A percentile compares a stretch with the other conserved stretches of the same genome.
phyloP scores from a whole-genome alignment of 441 rosid genomes.

The Arabidopsis hybrid region DNA sequence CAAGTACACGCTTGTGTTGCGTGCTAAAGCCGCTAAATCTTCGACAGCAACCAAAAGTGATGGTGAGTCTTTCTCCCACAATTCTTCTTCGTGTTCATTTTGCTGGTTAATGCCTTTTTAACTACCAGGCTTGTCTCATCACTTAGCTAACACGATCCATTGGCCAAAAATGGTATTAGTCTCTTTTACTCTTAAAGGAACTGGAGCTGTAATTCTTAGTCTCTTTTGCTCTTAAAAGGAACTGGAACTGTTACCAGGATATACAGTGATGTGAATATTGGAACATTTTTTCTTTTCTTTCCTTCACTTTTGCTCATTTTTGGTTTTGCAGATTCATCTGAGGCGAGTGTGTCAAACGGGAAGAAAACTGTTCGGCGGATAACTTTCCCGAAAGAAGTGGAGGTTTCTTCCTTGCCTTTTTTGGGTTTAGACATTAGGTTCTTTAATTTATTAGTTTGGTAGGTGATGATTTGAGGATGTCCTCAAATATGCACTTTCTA shows the following conservation, averaged over 20 bases:
- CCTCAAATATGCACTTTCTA: slow-evolving; percentile 1
- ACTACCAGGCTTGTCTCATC: background rate
- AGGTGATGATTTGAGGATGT: slow-evolving; percentile 25
- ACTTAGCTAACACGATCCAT: background rate
- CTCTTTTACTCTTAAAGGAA: background rate
- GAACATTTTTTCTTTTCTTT: slow-evolving; percentile 2
- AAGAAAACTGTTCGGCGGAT: slow-evolving; percentile 47
- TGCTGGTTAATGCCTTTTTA: background rate
- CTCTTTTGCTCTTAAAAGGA: background rate
- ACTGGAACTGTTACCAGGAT: background rate
- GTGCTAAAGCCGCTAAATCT: slow-evolving; percentile 62
- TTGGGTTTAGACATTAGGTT: slow-evolving; percentile 26
- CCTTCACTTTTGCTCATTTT: slow-evolving; percentile 25
- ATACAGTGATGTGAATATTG: slow-evolving; percentile 3
- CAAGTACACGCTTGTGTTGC: slow-evolving; percentile 44
- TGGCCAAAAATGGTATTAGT: background rate
- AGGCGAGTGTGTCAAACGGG: slow-evolving; percentile 47
- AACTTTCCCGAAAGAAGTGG: slow-evolving; percentile 82
- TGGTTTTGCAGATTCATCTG: slow-evolving; percentile 47
- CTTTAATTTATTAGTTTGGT: slow-evolving; percentile 22
- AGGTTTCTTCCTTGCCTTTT: slow-evolving; percentile 52
- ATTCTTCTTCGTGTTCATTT: background rate
- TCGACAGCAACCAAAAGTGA: slow-evolving; percentile 52
- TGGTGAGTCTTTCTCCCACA: slow-evolving; percentile 50
- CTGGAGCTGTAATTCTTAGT: background rate